Percentiles rank a stretch among this genome's conserved stretches.
Conservation (phyloP, 1,139 yeast species). For the Debaryomyces psychrophilus region DNA sequence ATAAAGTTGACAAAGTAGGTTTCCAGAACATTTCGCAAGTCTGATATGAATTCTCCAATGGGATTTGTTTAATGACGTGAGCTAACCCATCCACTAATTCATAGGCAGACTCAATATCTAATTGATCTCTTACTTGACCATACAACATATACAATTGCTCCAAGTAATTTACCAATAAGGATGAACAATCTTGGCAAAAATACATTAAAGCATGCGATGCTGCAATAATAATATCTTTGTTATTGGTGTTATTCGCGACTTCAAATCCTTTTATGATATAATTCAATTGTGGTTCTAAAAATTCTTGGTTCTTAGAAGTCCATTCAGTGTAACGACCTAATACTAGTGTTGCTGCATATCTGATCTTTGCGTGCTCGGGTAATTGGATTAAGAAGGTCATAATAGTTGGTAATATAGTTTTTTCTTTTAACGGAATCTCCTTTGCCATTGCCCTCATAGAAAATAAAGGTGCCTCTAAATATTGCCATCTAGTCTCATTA, state of each 20-base stretch:
- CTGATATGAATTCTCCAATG: slow-evolving; percentile 36
- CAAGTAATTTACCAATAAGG: slow-evolving; percentile 64
- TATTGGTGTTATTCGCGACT: slow-evolving; percentile 26
- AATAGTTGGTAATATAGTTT: slow-evolving; percentile 72
- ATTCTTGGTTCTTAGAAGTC: slow-evolving; percentile 86
- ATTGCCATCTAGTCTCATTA: slow-evolving; percentile 67
- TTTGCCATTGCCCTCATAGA: slow-evolving; percentile 94
- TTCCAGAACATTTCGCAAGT: slow-evolving; percentile 59
- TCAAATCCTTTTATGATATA: slow-evolving; percentile 83
- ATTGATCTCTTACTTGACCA: slow-evolving; percentile 55
- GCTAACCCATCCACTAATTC: slow-evolving; percentile 92
- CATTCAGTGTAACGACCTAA: slow-evolving; percentile 94
- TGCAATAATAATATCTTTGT: slow-evolving; percentile 69
- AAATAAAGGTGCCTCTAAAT: slow-evolving; percentile 87
- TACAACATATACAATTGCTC: slow-evolving; percentile 80
- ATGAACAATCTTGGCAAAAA: slow-evolving; percentile 89
- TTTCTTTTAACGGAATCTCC: slow-evolving; percentile 74
- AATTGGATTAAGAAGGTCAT: slow-evolving; percentile 69
- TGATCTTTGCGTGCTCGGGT: slow-evolving; percentile 84
- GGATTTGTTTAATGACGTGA: slow-evolving; percentile 68
- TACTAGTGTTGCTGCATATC: slow-evolving; percentile 91
- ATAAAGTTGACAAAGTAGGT: slow-evolving; percentile 62
- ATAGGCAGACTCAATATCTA: slow-evolving; percentile 71
- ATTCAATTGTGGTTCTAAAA: slow-evolving; percentile 77
- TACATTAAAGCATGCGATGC: slow-evolving; percentile 94